Conservation (phyloP, 2,329 filamentous ascomycete species). For the Ceratocystis smalleyi region DNA sequence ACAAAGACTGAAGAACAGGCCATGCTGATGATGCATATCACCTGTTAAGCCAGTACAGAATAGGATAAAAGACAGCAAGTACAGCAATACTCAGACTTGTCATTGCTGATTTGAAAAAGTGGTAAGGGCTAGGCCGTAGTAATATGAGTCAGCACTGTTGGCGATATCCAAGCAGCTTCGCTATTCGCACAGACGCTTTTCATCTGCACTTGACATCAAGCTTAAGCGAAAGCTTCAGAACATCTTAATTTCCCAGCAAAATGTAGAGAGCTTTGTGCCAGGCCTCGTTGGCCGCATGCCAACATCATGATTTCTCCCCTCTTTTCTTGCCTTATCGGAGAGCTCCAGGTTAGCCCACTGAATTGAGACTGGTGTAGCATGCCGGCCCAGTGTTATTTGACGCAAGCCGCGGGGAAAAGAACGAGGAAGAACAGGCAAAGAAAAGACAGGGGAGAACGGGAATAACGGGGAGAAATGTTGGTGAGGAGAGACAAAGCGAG, state of each 20-base stretch:
- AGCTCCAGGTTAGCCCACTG: not conserved
- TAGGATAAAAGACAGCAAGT: not conserved
- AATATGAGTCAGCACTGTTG: not conserved
- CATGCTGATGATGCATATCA: not conserved
- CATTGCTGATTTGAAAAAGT: not conserved
- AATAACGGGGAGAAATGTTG: not conserved
- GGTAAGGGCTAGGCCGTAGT: not conserved
- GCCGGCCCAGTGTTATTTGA: not conserved
- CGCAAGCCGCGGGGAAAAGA: not conserved
- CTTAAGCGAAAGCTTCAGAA: constrained; percentile 4
- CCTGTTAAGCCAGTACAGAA: not conserved
- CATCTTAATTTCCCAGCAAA: not conserved
- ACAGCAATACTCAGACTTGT: not conserved
- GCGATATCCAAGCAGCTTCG: not conserved
- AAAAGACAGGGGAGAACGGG: not conserved
- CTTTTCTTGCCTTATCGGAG: not conserved
- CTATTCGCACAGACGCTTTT: constrained; percentile 7
- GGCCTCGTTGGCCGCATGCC: not conserved
- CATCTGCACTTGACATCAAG: constrained; percentile 8
- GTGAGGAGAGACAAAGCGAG: not conserved
- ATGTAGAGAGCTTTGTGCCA: not conserved
- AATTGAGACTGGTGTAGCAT: not conserved
- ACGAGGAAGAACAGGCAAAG: not conserved
- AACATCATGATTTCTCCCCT: not conserved
- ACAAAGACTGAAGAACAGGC: not conserved